Evolutionary conservation across 2,329 filamentous ascomycete species (phyloP), one percentile per base, ranked within the genome.

Genomic region (Arthrobotrys entomopaga): DNA sequence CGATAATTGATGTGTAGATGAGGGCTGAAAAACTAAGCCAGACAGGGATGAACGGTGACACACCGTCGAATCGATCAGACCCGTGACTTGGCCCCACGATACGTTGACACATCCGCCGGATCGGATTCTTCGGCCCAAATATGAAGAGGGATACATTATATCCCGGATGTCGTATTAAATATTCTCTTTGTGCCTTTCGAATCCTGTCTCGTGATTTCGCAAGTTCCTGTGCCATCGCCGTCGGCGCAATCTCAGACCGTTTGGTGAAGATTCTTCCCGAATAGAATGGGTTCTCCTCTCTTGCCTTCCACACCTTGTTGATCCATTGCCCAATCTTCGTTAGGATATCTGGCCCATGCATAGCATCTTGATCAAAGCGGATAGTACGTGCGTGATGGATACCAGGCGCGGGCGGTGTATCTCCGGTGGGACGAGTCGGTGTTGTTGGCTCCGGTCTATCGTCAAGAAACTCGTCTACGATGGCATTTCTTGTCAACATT

Each of bases 1-100:
- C 91, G 48, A 98, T 91, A 76, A 99, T 97, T 13, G 92, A 91
- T 22, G 90, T 89, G 81, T 99, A 99, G 65, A 98, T 91, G 78
- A 99, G 91, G 2, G 92, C 92, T 0, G 95, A 97, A 81, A 98
- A 96, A 0, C 88, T 84, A 80, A 97, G 97, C 93, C 95, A 99
- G 7, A 95, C 86, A 3, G 91, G 87, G 77, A 92, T 93, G 78
- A 95, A 94, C 0, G 95, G 95, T 73, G 93, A 89, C 0, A 96
- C 88, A 13, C 95, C 95, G 81, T 98, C 92, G 76, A 96, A 90
- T 50, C 95, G 89, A 80, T 96, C 91, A 50, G 85, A 87, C 5
- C 95, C 96, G 75, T 95, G 89, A 13, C 94, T 94, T 4, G 95
- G 94, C 0, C 94, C 95, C 4, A 99, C 95, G 20, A 98, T 87